These are phyloP conservation scores for Naganishia cerealis DNA, from an alignment of 1,284 basidiomycete species.

Conservation along the genomic window DNA sequence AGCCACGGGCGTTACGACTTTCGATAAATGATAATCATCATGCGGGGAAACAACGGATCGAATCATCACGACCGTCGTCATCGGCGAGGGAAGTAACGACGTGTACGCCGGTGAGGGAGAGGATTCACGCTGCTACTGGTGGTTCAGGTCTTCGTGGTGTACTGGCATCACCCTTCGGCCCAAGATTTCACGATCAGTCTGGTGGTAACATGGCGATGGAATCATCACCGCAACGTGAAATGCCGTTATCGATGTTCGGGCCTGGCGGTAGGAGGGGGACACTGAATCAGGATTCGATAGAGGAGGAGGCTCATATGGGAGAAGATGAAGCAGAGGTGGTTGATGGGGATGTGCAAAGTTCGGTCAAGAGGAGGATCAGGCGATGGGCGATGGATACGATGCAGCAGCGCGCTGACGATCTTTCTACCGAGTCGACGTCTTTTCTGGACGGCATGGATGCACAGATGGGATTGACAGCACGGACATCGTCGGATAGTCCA, in stretches of 20 bases:
- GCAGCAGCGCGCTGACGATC: conserved; percentile 9
- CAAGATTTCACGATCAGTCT: not conserved
- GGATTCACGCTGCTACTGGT: not conserved
- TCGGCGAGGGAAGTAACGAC: not conserved
- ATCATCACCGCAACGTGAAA: not conserved
- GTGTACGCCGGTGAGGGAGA: not conserved
- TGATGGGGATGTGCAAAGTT: conserved; percentile 6
- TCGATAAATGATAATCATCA: not conserved
- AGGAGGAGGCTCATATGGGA: conserved; percentile 13
- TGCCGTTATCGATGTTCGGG: not conserved
- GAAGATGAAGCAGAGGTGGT: conserved; percentile 9
- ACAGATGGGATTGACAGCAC: not conserved
- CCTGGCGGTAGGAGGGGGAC: not conserved
- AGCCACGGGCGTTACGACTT: conserved; percentile 13
- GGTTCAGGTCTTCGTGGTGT: not conserved
- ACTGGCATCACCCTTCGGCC: conserved; percentile 15
- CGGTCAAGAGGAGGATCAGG: conserved; percentile 20
- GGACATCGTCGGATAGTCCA: not conserved
- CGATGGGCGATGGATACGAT: conserved; percentile 27
- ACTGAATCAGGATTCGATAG: conserved; percentile 1
- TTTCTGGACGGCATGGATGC: not conserved
- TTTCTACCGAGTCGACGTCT: not conserved
- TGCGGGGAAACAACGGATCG: not conserved
- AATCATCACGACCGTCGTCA: not conserved
- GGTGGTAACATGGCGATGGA: not conserved